Base-by-base conservation (phyloP, 2,329 filamentous ascomycete genomes). In the Fusarium irregulare region DNA sequence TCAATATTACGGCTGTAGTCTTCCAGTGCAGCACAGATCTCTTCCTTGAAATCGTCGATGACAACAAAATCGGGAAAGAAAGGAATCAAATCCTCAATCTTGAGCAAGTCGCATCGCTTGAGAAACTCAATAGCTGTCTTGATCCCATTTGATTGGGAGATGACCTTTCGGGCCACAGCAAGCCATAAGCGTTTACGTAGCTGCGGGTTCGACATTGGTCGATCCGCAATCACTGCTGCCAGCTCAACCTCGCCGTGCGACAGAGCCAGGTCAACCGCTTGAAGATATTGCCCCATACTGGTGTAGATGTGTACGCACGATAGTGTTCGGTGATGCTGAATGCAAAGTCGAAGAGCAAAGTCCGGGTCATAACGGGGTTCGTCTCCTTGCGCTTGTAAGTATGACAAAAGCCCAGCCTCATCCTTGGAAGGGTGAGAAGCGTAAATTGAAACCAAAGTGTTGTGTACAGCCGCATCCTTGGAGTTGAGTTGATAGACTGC, bases 41-140 rank as follows among this genome's bases (percentile, higher is more conserved):
- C 96, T 69, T 98, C 94, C 78, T 98, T 98, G 86, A 99, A 99
- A 79, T 98, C 96, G 78, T 99, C 96, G 67, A 99, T 98, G 54
- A 98, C 92, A 25, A 98, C 94, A 77, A 99, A 99, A 78, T 99
- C 96, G 0, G 96, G 96, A 82, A 99, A 99, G 84, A 99, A 98
- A 0, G 96, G 96, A 42, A 99, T 98, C 30, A 99, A 83, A 76
- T 99, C 96, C 81, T 99, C 96, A 69, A 99, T 99, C 68, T 92
- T 91, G 50, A 99, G 88, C 14, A 98, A 86, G 65, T 98, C 94
- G 78, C 95, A 98, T 12, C 93, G 91, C 73, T 93, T 93, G 14
- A 98, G 86, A 76, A 99, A 98, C 66, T 97, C 93, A 72, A 99
- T 97, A 4, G 96, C 96, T 32, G 91, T 88, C 81, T 93, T 98